phyloP scores from a whole-genome alignment of 2,329 filamentous ascomycete species.

The Delphinella strobiligena region DNA sequence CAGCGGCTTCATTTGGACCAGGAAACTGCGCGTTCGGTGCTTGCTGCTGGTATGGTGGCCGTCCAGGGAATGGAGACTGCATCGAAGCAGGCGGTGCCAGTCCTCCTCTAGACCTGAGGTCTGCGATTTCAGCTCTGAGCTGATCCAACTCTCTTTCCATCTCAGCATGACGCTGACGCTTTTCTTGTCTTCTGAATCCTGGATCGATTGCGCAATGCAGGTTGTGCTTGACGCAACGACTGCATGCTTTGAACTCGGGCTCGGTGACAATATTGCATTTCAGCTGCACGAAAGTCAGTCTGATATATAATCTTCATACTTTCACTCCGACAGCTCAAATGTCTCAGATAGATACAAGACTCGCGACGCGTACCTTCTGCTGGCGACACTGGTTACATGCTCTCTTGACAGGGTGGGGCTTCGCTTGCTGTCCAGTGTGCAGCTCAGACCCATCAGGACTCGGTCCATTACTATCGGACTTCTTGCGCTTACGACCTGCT shows the following conservation, averaged over 20 bases:
- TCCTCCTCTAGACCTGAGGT: slow-evolving; percentile 8
- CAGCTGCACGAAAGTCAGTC: slow-evolving; percentile 38
- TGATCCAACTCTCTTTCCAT: slow-evolving; percentile 72
- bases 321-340: not conserved
- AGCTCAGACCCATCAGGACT: slow-evolving; percentile 1
- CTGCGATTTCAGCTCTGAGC: slow-evolving; percentile 24
- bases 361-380: slow-evolving; percentile 52
- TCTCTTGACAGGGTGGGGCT: slow-evolving; percentile 51
- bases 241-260: slow-evolving; percentile 60
- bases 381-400: slow-evolving; percentile 78
- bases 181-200: slow-evolving; percentile 75
- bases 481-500: not conserved
- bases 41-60: slow-evolving; percentile 1
- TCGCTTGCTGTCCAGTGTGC: slow-evolving; percentile 16
- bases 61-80: not conserved
- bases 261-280: slow-evolving; percentile 77
- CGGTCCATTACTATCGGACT: not conserved
- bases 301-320: not conserved
- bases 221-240: slow-evolving; percentile 65
- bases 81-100: not conserved
- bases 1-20: slow-evolving; percentile 25
- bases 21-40: slow-evolving; percentile 15
- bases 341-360: slow-evolving; percentile 8
- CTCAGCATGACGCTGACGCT: slow-evolving; percentile 71
- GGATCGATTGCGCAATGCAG: slow-evolving; percentile 78